Evolutionary conservation across 768 basidiomycete species (phyloP), one percentile per base, ranked within the genome.

Genomic region (Trametes elegans): DNA sequence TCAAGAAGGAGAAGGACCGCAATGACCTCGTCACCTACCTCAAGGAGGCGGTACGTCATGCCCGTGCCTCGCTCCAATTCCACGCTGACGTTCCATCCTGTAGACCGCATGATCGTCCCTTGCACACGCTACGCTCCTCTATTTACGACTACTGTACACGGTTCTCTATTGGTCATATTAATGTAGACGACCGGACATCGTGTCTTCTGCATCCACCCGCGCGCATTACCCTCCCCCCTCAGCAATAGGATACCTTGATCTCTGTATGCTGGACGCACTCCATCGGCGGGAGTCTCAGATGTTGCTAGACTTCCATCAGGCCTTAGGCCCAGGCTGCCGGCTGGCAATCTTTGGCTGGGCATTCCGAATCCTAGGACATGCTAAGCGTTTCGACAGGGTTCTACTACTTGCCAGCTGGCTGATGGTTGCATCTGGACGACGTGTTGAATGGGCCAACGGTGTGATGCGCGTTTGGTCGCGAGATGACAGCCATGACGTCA

Each of bases 1-100:
- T 98, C 71, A 98, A 98, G 87, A 98, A 98, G 84, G 92, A 92
- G 9, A 93, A 94, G 81, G 95, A 98, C 72, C 87, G 95, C 76
- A 90, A 85, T 70, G 95, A 98, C 76, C 85, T 98, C 66, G 81
- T 98, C 67, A 84, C 93, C 55, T 84, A 79, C 70, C 78, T 95
- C 65, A 90, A 90, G 79, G 81, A 85, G 47, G 68, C 81, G 51
- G 90, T 90, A 67, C 59, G 87, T 76, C 4, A 44, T 34, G n/a
- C 31, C 16, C 46, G 26, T 28, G 7, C 14, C 49, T 29, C 7
- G 9, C 13, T 9, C 10, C 16, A 5, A 32, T 9, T 9, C 29
- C 32, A 27, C 43, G 32, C 51, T 57, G 38, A 53, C 50, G 34
- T 48, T 43, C 21, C 11, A 28, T 16, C 11, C 48, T 36, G 21